Base-by-base conservation (phyloP, 208 protist species). In the Trichomonas tenax region DNA sequence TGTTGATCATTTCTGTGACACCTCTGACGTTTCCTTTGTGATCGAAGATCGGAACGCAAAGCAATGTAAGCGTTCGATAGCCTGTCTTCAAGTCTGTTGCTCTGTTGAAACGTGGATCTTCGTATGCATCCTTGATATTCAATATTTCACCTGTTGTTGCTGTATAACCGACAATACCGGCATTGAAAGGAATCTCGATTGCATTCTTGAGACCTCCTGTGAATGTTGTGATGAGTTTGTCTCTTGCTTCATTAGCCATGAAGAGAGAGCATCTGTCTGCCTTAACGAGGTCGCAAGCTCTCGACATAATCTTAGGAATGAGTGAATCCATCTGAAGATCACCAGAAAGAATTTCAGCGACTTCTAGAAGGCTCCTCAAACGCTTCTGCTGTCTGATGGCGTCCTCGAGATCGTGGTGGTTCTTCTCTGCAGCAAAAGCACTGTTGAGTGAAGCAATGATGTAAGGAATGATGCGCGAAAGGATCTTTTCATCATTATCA, bases 1-100 rank as follows among this genome's bases (percentile, higher is more conserved):
- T 97, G 81, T 97, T 97, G 36, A 97, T 96, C 44, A 97, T 86
- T 82, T 97, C 96, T 14, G 88, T 93, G 14, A 97, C 97, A 26
- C 97, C 97, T 36, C 96, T 45, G 46, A 97, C 96, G 6, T 48
- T 38, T 34, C 97, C 96, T 45, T 97, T 63, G 4, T 95, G 49
- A 44, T 97, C 96, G 46, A 81, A 86, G 38, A 93, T 93, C 11
- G 86, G 86, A 8, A 93, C 86, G 51, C 44, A 93, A 6, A 93
- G n/a, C 8, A 93, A 26, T 38, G 86, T 93, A 0, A 51, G 36
- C 15, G 86, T 93, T 15, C 86, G 8, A 36, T 93, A 93, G 11
- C 86, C 86, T 11, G 86, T 93, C 26, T 41, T 23, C 26, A 51
- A 38, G 36, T 93, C 86, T 17, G 86, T 93, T 38, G 86, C 86